phyloP scores from a whole-genome alignment of 2,329 filamentous ascomycete species.

The Epichloe gansuensis region DNA sequence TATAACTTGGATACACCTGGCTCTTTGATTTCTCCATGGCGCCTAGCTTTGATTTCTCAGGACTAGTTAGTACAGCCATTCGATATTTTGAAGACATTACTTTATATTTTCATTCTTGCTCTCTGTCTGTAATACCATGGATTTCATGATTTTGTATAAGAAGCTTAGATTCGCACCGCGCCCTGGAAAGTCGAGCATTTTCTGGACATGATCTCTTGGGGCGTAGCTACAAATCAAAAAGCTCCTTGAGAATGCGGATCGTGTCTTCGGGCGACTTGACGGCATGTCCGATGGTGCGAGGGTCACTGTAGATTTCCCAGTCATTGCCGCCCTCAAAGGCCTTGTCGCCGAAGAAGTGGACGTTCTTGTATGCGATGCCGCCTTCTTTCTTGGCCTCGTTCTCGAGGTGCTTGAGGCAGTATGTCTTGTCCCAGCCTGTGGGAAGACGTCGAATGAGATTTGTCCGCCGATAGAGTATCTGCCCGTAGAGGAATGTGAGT shows the following conservation, averaged over 20 bases:
- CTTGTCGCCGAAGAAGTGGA: constrained; percentile 99
- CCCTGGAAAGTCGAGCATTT: no score
- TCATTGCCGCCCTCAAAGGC: constrained; percentile 84
- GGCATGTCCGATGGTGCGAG: constrained; percentile 71
- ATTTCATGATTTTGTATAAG: no score
- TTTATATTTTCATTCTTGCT: no score
- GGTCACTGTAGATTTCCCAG: constrained; percentile 81
- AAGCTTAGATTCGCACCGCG: no score
- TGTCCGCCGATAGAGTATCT: constrained; percentile 92
- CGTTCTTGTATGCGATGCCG: constrained; percentile 67
- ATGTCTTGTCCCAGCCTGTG: constrained; percentile 95
- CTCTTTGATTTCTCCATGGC: neutral
- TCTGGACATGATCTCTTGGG: neutral
- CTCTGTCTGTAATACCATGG: no score
- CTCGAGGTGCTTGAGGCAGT: constrained; percentile 82
- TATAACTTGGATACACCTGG: neutral
- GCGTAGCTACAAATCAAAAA: constrained; percentile 53
- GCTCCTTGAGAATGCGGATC: constrained; percentile 62
- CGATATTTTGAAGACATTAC: no score
- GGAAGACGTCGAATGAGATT: constrained; percentile 98
- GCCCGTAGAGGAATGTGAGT: neutral
- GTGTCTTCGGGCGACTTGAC: constrained; percentile 78
- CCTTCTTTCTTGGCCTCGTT: constrained; percentile 58
- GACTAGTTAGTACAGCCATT: no score
- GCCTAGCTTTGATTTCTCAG: neutral